Base-by-base conservation (phyloP, 306 rosid genomes). In the Cucumis cinereus region DNA sequence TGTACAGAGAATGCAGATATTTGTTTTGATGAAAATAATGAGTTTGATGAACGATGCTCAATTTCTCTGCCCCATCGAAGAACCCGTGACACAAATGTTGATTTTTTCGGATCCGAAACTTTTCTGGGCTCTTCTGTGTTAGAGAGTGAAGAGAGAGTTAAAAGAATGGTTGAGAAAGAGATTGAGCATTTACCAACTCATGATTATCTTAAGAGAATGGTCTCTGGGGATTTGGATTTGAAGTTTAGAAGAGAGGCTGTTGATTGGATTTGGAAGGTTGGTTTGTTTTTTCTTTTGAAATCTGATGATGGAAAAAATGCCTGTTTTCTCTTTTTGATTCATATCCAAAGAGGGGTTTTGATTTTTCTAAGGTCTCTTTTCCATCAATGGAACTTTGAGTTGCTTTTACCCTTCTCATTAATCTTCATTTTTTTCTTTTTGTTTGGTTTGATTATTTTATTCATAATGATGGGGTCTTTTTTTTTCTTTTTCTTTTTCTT, bases 221-320 rank as follows among this genome's bases (percentile, higher is more conserved):
- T 85, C 54, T 69, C 83, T 75, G 89, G 93, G 83, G 93, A 85
- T 75, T 85, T 94, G 76, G 89, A 89, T 75, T 82, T 89, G 84
- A 86, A 77, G 79, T 78, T 83, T 52, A 85, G 98, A 71, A 83
- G 43, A 24, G 85, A 88, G 47, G 93, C 98, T 75, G 52, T 90
- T 80, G 96, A 90, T 84, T 87, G 93, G 97, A 90, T 90, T 88
- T 82, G 52, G 79, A 89, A 90, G 98, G 98, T 93, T 84, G 70
- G 84, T 62, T 10, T 30, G 35, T 30, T 59, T 58, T 53, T 53
- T 53, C 11, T 11, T 63, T 63, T 63, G 2, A 61, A 54, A 16
- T 30, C 68, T 61, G 4, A 61, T 61, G 68, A 28, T 58, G 17
- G 35, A 58, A 58, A 58, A 58, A 30, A 30, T 10, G 63, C 19